Percentiles rank a stretch among this genome's conserved stretches.
phyloP scores from a whole-genome alignment of 129 eudicot genomes.

The Centrapalus pauciflorus region DNA sequence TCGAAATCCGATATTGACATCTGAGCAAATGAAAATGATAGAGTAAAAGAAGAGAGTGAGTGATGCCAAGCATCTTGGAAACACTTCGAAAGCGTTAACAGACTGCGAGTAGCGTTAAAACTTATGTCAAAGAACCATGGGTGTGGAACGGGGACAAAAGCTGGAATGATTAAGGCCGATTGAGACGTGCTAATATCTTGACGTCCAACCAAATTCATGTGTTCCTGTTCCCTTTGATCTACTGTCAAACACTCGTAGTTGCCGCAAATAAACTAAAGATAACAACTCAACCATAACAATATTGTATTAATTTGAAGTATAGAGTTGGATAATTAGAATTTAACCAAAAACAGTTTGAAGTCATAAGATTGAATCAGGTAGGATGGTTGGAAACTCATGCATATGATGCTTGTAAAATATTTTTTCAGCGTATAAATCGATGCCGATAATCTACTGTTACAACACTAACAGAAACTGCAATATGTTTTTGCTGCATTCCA shows the following conservation, averaged over 20 bases:
- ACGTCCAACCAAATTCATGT: constrained; percentile 58
- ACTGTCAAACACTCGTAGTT: constrained; percentile 50
- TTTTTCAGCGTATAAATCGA: constrained; percentile 37
- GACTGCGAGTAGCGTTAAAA: constrained; percentile 48
- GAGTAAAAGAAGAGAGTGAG: constrained; percentile 43
- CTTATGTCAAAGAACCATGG: constrained; percentile 63
- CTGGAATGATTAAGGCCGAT: constrained; percentile 56
- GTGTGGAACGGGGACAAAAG: constrained; percentile 75
- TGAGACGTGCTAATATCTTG: constrained; percentile 63
- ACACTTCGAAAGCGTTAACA: constrained; percentile 46
- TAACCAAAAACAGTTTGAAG: constrained; percentile 74
- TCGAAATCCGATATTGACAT: constrained; percentile 56
- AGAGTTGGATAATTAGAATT: not conserved
- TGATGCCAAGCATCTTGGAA: constrained; percentile 67
- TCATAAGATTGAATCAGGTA: constrained; percentile 68
- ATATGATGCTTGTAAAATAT: constrained; percentile 62
- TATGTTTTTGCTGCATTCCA: constrained; percentile 53
- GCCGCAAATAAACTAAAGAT: not conserved
- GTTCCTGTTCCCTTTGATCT: constrained; percentile 45
- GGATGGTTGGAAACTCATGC: constrained; percentile 79
- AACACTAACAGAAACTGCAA: constrained; percentile 59
- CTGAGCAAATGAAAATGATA: constrained; percentile 72
- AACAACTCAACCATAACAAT: no score
- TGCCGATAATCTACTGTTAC: constrained; percentile 64
- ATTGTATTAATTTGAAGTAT: not conserved